Evolutionary conservation across 1,284 basidiomycete species (phyloP), one percentile per base, ranked within the genome.

Genomic region (Inonotus hispidus): DNA sequence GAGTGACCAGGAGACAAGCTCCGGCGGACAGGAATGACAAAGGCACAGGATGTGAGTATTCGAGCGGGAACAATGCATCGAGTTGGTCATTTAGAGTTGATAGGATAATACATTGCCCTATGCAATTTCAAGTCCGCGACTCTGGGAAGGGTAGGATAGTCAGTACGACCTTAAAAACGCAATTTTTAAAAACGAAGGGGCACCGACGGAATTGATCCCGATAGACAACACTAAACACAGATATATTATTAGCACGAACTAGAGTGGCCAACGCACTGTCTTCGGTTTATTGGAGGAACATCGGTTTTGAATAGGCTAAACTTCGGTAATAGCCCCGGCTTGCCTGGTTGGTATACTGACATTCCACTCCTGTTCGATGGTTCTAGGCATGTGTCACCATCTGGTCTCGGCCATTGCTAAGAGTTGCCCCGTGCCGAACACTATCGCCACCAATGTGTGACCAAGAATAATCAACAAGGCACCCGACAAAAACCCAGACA

Each of bases 221-320:
- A n/a, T n/a, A n/a, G n/a, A n/a, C n/a, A n/a, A n/a, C n/a, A n/a
- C n/a, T n/a, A n/a, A n/a, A n/a, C n/a, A n/a, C n/a, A 16, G 7
- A 21, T 49, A 7, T 29, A 49, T 14, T 1, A 1, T 23, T 49
- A 29, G 27, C 23, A 49, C 27, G 27, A 2, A 25, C 23, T 7
- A 25, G 47, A 52, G n/a, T 1, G 16, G 50, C 50, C 50, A 52
- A 27, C 50, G 50, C 50, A 19, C 16, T 16, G 50, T 52, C 27
- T 52, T 52, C 50, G 50, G 50, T 52, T 52, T 52, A 27, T 35
- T 52, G 50, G 50, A 35, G n/a, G 50, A 52, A 52, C 32, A 52
- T 52, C 50, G 50, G 50, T n/a, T 6, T 52, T 7, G 50, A 52
- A 52, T 16, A 35, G 50, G 50, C 50, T 52, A 27, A 52, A 52